Conservation (phyloP, 1,139 yeast genomes). For the Kodamaea sp. region DNA sequence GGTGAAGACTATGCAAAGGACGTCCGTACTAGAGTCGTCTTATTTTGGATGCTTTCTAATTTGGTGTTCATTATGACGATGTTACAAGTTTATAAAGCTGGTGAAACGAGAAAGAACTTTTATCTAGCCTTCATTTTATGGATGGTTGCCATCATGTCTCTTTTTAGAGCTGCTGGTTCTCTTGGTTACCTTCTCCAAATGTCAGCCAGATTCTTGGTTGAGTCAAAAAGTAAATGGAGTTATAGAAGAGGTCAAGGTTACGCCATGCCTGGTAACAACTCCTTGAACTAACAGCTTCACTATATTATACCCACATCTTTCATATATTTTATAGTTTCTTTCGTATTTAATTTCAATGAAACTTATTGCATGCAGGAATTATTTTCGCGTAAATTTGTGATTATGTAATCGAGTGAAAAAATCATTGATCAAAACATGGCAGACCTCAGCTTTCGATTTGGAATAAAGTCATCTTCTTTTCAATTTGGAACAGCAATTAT, state of each 20-base stretch:
- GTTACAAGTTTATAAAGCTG: slow-evolving; percentile 72
- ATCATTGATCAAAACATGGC: too few species aligned
- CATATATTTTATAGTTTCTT: background rate
- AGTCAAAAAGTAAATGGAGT: slow-evolving; percentile 41
- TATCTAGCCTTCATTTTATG: slow-evolving; percentile 83
- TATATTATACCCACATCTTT: slow-evolving; percentile 1
- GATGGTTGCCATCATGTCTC: slow-evolving; percentile 82
- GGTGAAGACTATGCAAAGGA: slow-evolving; percentile 93
- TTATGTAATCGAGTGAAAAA: too few species aligned
- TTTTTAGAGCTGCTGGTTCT: slow-evolving; percentile 78
- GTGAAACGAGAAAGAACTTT: slow-evolving; percentile 54
- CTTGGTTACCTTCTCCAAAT: slow-evolving; percentile 53
- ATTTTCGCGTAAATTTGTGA: too few species aligned
- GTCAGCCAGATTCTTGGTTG: slow-evolving; percentile 39
- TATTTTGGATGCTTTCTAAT: slow-evolving; percentile 83
- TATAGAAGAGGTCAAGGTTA: slow-evolving; percentile 39
- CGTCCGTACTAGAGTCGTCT: slow-evolving; percentile 90
- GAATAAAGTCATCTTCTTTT: too few species aligned
- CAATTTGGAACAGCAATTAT: too few species aligned
- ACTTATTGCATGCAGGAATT: too few species aligned
- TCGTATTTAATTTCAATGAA: background rate
- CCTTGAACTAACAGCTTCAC: slow-evolving; percentile 21
- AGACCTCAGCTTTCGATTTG: too few species aligned
- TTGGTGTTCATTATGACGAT: slow-evolving; percentile 79
- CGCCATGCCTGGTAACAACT: slow-evolving; percentile 32